These are phyloP conservation scores for Wickerhamiella dianesei DNA, from an alignment of 805 yeast genomes.

Conservation along the genomic window DNA sequence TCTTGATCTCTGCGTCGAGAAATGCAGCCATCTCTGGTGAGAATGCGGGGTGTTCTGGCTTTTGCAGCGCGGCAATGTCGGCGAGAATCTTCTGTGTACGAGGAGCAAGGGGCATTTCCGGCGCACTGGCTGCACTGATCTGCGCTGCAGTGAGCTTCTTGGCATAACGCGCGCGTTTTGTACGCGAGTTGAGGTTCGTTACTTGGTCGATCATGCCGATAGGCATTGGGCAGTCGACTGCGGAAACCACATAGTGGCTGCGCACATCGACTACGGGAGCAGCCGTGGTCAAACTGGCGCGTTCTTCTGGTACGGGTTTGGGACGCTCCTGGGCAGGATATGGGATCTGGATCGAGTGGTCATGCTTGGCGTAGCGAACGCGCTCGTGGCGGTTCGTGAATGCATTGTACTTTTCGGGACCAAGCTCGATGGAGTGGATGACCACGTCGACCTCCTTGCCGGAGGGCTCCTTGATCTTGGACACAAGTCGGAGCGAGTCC, in stretches of 20 bases:
- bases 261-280: conserved; percentile 50
- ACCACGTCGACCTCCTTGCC: conserved; percentile 60
- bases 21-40: conserved; percentile 42
- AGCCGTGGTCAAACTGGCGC: conserved; percentile 41
- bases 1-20: conserved; percentile 31
- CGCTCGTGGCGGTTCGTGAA: conserved; percentile 64
- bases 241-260: conserved; percentile 57
- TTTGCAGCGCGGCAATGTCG: conserved; percentile 20
- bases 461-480: conserved; percentile 52
- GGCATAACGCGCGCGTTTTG: conserved; percentile 34
- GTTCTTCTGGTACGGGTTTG: conserved; percentile 18
- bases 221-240: conserved; percentile 60
- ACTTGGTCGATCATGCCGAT: conserved; percentile 47
- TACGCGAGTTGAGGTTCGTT: conserved; percentile 64
- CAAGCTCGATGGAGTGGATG: conserved; percentile 56
- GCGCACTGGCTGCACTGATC: conserved; percentile 48
- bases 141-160: conserved; percentile 50
- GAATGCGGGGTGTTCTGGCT: conserved; percentile 27
- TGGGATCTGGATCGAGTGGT: conserved; percentile 60
- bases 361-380: conserved; percentile 59
- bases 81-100: conserved; percentile 30
- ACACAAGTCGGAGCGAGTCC: conserved; percentile 58
- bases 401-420: conserved; percentile 60
- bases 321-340: conserved; percentile 66
- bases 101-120: conserved; percentile 64